phyloP scores from a whole-genome alignment of 2,329 filamentous ascomycete species.

The Gnomoniopsis smithogilvyi region DNA sequence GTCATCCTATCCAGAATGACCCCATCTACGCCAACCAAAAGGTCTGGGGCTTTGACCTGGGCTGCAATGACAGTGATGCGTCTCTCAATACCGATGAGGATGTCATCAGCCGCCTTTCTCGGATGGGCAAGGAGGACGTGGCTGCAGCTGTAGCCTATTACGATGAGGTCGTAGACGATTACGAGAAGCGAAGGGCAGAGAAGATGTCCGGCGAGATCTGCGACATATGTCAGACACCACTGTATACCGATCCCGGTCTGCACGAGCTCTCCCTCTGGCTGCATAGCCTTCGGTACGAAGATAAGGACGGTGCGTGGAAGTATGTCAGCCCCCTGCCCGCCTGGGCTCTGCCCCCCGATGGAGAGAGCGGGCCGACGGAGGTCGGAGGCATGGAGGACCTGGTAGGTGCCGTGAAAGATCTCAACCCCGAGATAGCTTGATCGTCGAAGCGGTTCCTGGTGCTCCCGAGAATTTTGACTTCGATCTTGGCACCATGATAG shows the following conservation, averaged over 20 bases:
- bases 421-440: slow-evolving; percentile 38
- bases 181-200: slow-evolving; percentile 88
- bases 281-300: slow-evolving; percentile 87
- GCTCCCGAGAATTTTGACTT: not conserved
- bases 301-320: slow-evolving; percentile 77
- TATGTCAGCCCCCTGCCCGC: slow-evolving; percentile 80
- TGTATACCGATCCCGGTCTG: slow-evolving; percentile 87
- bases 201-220: slow-evolving; percentile 87
- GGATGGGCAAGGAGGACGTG: slow-evolving; percentile 93
- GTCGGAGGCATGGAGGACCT: slow-evolving; percentile 60
- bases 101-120: slow-evolving; percentile 77
- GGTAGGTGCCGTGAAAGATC: slow-evolving; percentile 50
- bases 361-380: slow-evolving; percentile 67
- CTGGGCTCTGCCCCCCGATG: slow-evolving; percentile 82
- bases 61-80: slow-evolving; percentile 62
- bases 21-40: slow-evolving; percentile 94
- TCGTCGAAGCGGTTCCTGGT: not conserved
- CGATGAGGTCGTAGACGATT: slow-evolving; percentile 87
- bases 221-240: slow-evolving; percentile 75
- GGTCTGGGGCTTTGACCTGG: slow-evolving; percentile 83
- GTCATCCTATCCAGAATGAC: slow-evolving; percentile 94
- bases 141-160: slow-evolving; percentile 90
- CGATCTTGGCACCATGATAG: not conserved
- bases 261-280: slow-evolving; percentile 94
- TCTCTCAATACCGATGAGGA: slow-evolving; percentile 77